These are phyloP conservation scores for Marchantia polymorpha DNA, from an alignment of 225 moss, liverwort and hornwort genomes.

Conservation along the genomic window DNA sequence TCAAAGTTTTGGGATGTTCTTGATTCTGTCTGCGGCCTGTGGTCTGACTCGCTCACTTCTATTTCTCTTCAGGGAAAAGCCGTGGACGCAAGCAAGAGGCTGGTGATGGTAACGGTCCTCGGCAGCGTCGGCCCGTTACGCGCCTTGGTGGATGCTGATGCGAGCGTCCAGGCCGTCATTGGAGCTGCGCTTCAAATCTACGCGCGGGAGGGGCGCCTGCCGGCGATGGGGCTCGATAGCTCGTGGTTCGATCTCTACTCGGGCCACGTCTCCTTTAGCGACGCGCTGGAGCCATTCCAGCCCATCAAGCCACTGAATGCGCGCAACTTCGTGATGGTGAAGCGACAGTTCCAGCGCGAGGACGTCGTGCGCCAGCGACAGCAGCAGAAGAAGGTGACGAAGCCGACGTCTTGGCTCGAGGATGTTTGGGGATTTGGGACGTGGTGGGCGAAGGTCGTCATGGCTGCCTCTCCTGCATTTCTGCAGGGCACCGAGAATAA, in stretches of 20 bases:
- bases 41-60: neutral
- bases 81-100: constrained; percentile 11
- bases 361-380: neutral
- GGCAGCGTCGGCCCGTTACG: constrained; percentile 25
- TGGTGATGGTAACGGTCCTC: constrained; percentile 10
- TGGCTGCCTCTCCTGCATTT: constrained; percentile 18
- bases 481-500: neutral
- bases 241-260: constrained; percentile 26
- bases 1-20: neutral
- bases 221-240: constrained; percentile 9
- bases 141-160: constrained; percentile 14
- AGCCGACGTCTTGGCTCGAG: constrained; percentile 22
- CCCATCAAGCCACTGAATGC: constrained; percentile 1
- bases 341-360: constrained; percentile 4
- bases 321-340: constrained; percentile 26
- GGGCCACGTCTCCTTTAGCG: constrained; percentile 8
- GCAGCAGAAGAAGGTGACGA: neutral
- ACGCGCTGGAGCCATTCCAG: constrained; percentile 17
- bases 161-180: constrained; percentile 9
- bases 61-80: constrained; percentile 4
- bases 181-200: constrained; percentile 19
- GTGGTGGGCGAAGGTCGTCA: constrained; percentile 19
- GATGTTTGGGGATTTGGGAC: constrained; percentile 18
- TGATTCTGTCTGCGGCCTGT: neutral
- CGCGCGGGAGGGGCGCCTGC: constrained; percentile 18